Evolutionary conservation across 192 early-diverging fungal species (phyloP).

Genomic region (Entomortierella parvispora): DNA sequence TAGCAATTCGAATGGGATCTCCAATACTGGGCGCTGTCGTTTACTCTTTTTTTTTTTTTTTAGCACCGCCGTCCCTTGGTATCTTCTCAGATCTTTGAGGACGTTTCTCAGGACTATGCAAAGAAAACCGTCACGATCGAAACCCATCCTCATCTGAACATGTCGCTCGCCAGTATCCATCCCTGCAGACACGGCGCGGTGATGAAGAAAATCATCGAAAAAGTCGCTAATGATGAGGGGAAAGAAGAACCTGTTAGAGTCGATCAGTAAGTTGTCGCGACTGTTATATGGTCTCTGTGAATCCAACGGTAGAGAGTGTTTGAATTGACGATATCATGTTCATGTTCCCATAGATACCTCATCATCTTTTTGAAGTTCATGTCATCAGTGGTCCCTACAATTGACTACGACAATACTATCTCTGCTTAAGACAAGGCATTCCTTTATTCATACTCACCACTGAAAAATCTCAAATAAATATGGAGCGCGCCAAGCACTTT

Average conservation of each 20-base stretch:
- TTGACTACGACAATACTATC: slow-evolving; percentile 98
- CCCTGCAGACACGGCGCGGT: slow-evolving; percentile 98
- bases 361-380: slow-evolving; percentile 98
- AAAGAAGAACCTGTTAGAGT: slow-evolving; percentile 83
- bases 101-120: slow-evolving; percentile 98
- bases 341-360: slow-evolving; percentile 68
- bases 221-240: slow-evolving; percentile 71
- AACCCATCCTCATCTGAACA: slow-evolving; percentile 89
- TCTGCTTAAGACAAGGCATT: slow-evolving; percentile 72
- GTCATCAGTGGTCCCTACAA: slow-evolving; percentile 94
- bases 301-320: background rate
- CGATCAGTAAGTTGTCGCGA: slow-evolving; percentile 77
- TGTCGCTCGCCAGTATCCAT: slow-evolving; percentile 94
- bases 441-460: too few species aligned
- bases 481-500: too few species aligned
- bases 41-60: slow-evolving; percentile 1
- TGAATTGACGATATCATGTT: background rate
- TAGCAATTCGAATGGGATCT: too few species aligned
- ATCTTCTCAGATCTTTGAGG: slow-evolving; percentile 93
- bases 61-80: slow-evolving; percentile 83
- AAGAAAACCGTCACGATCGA: slow-evolving; percentile 99
- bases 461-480: too few species aligned
- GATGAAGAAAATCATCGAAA: slow-evolving; percentile 96
- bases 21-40: background rate
- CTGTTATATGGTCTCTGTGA: background rate